Conservation (phyloP, 2,329 filamentous ascomycete species). For the Monosporascus sp. region DNA sequence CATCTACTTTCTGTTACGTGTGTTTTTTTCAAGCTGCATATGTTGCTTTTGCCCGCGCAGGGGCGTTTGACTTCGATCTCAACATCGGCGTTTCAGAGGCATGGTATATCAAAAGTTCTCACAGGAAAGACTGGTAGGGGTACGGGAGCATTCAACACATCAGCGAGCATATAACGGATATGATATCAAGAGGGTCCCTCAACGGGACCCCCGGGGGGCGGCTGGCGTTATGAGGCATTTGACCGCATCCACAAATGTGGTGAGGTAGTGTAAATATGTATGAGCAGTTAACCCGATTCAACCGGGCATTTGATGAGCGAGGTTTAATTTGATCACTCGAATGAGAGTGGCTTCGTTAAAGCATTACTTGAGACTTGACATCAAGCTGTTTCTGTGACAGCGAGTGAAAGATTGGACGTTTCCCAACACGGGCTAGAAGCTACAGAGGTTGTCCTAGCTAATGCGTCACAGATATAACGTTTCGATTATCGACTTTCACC, state of each 20-base stretch:
- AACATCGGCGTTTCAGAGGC: constrained; percentile 50
- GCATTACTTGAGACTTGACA: no score
- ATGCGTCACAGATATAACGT: no score
- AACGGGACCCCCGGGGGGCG: constrained; percentile 28
- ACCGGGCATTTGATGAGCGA: constrained; percentile 17
- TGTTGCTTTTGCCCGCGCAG: constrained; percentile 17
- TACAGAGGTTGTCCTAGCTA: no score
- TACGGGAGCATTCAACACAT: constrained; percentile 30
- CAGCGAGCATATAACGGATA: constrained; percentile 25
- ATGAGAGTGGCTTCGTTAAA: neutral
- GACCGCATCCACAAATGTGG: constrained; percentile 18
- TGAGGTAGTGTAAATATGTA: constrained; percentile 21
- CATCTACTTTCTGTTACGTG: constrained; percentile 8
- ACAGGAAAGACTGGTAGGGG: constrained; percentile 24
- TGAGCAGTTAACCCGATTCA: constrained; percentile 23
- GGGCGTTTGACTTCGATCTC: constrained; percentile 44
- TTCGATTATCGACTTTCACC: no score
- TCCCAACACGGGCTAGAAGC: no score
- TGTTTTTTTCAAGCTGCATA: constrained; percentile 19
- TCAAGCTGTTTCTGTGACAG: no score
- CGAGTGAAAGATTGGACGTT: no score
- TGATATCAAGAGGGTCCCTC: constrained; percentile 30
- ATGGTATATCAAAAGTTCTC: constrained; percentile 29
- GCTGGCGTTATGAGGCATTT: constrained; percentile 26
- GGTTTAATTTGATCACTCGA: neutral